These are phyloP conservation scores for Aspergillus fructus DNA, from an alignment of 2,329 filamentous ascomycete genomes.

Conservation along the genomic window DNA sequence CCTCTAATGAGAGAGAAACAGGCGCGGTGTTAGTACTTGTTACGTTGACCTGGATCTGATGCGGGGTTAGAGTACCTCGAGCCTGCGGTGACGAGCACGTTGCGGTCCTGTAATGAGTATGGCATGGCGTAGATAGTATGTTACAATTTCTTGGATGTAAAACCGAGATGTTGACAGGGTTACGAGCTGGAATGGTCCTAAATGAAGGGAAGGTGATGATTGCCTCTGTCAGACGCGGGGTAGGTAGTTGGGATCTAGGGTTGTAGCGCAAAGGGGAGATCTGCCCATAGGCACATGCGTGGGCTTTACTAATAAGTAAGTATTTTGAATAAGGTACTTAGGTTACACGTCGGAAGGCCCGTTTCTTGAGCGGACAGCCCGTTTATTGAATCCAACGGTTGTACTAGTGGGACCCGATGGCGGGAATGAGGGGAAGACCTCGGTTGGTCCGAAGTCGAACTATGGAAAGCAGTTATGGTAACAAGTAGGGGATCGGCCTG, in stretches of 20 bases:
- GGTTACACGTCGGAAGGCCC: neutral
- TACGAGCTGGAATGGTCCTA: neutral
- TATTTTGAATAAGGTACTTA: neutral
- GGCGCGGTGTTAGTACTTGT: neutral
- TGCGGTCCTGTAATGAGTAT: conserved; percentile 10
- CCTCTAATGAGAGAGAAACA: conserved; percentile 51
- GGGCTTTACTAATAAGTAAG: neutral
- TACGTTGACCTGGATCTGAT: neutral
- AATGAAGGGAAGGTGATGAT: neutral
- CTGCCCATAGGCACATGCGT: neutral
- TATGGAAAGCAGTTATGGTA: neutral
- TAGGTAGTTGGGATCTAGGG: neutral
- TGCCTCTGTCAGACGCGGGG: neutral
- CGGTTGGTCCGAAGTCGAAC: neutral
- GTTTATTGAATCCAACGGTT: neutral
- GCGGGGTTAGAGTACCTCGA: neutral
- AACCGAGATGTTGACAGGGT: neutral
- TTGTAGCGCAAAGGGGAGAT: neutral
- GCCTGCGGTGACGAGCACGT: conserved; percentile 10
- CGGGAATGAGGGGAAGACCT: neutral
- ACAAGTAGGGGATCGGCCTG: neutral
- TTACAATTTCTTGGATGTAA: neutral
- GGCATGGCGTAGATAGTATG: conserved; percentile 3
- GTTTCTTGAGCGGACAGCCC: neutral
- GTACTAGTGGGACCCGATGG: neutral